Percentiles rank a stretch among this genome's conserved stretches.
phyloP scores from a whole-genome alignment of 2,329 filamentous ascomycete genomes.

The Colletotrichum higginsianum region DNA sequence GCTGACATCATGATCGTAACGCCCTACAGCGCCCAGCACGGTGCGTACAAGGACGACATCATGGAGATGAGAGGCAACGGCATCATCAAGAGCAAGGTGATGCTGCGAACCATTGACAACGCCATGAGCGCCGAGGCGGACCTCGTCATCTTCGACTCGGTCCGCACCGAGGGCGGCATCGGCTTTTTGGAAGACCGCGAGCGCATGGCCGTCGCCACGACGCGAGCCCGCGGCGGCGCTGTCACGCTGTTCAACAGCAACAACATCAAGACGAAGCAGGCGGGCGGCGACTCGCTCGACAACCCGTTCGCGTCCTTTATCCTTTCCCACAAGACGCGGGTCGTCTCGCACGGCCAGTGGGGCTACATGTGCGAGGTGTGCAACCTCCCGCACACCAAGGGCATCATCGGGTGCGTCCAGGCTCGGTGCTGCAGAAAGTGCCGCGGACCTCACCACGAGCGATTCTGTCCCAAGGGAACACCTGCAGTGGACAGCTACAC shows the following conservation, averaged over 20 bases:
- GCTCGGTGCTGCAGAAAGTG: neutral
- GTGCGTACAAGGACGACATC: constrained; percentile 18
- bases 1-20: constrained; percentile 27
- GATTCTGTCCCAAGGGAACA: neutral
- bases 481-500: neutral
- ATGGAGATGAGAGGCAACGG: neutral
- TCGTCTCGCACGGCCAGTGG: neutral
- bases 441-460: neutral
- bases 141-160: constrained; percentile 28
- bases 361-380: neutral
- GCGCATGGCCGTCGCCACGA: constrained; percentile 26
- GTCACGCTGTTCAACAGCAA: constrained; percentile 7
- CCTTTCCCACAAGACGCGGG: neutral
- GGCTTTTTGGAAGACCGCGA: constrained; percentile 22
- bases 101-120: constrained; percentile 18
- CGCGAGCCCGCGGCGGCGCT: constrained; percentile 21
- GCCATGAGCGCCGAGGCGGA: constrained; percentile 33
- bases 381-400: neutral
- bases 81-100: constrained; percentile 30
- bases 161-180: constrained; percentile 10
- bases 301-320: constrained; percentile 5
- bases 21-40: constrained; percentile 20
- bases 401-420: neutral
- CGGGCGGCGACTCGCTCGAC: neutral
- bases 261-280: neutral